Conservation (phyloP, 176 grass and related monocot genomes). For the Aegilops speltoides region DNA sequence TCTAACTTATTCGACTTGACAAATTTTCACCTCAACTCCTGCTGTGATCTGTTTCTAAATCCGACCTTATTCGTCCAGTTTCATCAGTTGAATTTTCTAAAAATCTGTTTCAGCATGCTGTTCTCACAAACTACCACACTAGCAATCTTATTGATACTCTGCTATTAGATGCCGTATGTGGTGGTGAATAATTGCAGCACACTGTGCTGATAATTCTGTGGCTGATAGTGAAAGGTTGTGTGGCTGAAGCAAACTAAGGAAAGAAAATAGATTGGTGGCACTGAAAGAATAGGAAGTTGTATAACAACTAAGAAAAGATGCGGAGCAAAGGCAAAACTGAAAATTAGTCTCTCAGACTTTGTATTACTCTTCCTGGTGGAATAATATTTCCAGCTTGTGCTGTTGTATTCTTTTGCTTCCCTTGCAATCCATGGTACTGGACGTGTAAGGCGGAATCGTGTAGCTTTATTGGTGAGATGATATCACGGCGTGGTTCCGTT, state of each 20-base stretch:
- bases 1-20: conserved; percentile 31
- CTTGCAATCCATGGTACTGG: neutral
- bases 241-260: neutral
- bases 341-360: neutral
- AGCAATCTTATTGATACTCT: conserved; percentile 10
- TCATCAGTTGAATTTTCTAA: neutral
- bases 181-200: neutral
- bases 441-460: neutral
- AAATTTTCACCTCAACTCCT: conserved; percentile 15
- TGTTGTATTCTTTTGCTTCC: neutral
- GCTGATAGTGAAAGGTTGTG: neutral
- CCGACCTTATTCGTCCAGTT: neutral
- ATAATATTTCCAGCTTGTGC: neutral
- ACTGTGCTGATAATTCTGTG: neutral
- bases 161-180: neutral
- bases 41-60: conserved; percentile 11
- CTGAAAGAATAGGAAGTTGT: neutral
- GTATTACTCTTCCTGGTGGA: neutral
- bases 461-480: neutral
- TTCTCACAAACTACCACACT: conserved; percentile 21
- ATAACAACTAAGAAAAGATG: neutral
- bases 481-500: neutral
- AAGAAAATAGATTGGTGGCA: neutral
- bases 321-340: neutral
- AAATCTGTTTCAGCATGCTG: conserved; percentile 4